These are phyloP conservation scores for Penicillium carneum DNA, from an alignment of 2,329 filamentous ascomycete species.

Conservation along the genomic window DNA sequence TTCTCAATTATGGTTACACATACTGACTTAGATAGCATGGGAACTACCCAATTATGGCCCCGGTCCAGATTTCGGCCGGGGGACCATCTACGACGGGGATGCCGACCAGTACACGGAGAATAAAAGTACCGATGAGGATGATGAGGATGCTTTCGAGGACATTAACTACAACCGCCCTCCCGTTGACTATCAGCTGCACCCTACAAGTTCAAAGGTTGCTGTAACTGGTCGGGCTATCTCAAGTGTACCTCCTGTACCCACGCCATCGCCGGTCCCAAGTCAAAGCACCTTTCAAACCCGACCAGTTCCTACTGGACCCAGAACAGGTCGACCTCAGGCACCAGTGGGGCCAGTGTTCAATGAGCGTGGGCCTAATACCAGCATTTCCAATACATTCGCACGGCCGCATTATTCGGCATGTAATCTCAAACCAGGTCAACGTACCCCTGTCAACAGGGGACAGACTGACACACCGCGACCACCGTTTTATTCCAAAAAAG, in stretches of 20 bases:
- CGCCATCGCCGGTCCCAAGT: not conserved
- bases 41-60: constrained; percentile 15
- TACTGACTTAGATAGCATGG: constrained; percentile 13
- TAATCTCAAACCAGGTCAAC: not conserved
- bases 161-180: not conserved
- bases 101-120: not conserved
- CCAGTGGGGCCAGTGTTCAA: not conserved
- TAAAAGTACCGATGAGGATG: not conserved
- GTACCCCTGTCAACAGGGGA: too few relatives aligned
- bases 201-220: not conserved
- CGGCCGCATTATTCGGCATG: not conserved
- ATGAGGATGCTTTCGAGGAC: not conserved
- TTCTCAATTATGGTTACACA: not conserved
- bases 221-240: not conserved
- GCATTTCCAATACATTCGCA: too few relatives aligned
- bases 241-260: not conserved
- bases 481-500: not conserved
- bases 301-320: not conserved
- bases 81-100: not conserved
- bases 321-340: not conserved
- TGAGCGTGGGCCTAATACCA: not conserved
- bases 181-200: not conserved
- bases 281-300: not conserved
- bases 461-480: not conserved
- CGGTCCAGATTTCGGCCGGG: not conserved